Base-by-base conservation (phyloP, 306 rosid genomes). In the Cyamopsis tetragonoloba region DNA sequence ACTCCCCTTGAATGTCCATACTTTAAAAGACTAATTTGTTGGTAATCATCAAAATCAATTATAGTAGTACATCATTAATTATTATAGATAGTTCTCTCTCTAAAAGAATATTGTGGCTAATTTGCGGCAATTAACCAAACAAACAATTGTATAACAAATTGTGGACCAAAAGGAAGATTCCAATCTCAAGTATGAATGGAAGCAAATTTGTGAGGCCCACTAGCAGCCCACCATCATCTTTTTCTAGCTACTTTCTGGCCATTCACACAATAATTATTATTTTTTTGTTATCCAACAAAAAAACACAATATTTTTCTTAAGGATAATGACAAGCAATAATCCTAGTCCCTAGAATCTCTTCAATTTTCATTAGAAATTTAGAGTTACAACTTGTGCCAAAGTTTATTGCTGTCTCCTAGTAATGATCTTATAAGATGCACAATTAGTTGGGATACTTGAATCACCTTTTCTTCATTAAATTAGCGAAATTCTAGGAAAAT, bases 91-190 rank as follows among this genome's bases (percentile, higher is more conserved):
- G n/a, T n/a, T 39, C 8, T 12, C 3, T 0, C 7, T 38, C 30
- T 3, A 23, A 34, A 51, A 32, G 63, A 82, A n/a, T n/a, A n/a
- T 71, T 66, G 67, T 30, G 5, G 51, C 9, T 71, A 54, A 55
- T 66, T 48, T 11, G 38, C 39, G 28, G 26, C 37, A 43, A 43
- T 62, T 8, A 14, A 65, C 47, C n/a, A 18, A 56, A 66, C 27
- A 20, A 2, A n/a, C 22, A 13, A 3, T 15, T 5, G 35, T 1
- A 31, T 7, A 68, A 48, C 55, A 18, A 30, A 68, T 30, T 30
- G 50, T 46, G 77, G 74, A 26, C 84, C 76, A 76, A 75, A 12
- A 27, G 42, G 3, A 70, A 74, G 53, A 61, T 38, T 67, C 57
- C 62, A 75, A 51, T 49, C 73, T 42, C 23, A 80, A 49, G 51